A percentile compares a stretch with the other conserved stretches of the same genome.
These are phyloP conservation scores for Micractinium sp. DNA, from an alignment of 139 green algal genomes.

Conservation along the genomic window DNA sequence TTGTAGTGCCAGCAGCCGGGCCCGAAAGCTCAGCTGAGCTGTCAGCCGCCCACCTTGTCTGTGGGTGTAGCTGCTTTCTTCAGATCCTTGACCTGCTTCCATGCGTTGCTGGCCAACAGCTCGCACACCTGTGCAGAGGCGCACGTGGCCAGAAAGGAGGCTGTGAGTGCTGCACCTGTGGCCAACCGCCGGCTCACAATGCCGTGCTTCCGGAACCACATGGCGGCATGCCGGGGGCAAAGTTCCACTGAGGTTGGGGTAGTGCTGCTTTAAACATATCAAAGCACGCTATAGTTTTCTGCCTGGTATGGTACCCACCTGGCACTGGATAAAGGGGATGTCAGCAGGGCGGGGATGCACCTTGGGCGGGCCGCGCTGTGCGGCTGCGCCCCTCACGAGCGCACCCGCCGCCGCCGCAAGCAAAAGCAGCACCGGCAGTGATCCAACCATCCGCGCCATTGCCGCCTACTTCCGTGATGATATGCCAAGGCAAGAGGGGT, in stretches of 20 bases:
- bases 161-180: not conserved
- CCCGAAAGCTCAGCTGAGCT: not conserved
- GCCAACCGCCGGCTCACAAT: no score
- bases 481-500: not conserved
- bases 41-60: constrained; percentile 12
- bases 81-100: constrained; percentile 45
- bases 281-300: no score
- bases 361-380: constrained; percentile 28
- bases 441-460: not conserved
- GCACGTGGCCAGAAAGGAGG: not conserved
- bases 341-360: constrained; percentile 26
- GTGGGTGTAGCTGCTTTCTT: constrained; percentile 31
- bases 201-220: no score
- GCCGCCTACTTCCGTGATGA: not conserved
- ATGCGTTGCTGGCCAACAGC: constrained; percentile 54
- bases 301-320: not conserved
- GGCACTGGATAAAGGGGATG: constrained; percentile 54
- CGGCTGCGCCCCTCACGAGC: not conserved
- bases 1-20: not conserved
- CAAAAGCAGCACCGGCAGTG: not conserved
- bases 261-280: no score
- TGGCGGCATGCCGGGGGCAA: no score
- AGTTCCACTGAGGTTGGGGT: no score
- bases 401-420: not conserved
- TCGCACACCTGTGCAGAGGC: constrained; percentile 43